Evolutionary conservation across 1,284 basidiomycete genomes (phyloP).

Genomic region (Pseudozyma thailandica): DNA sequence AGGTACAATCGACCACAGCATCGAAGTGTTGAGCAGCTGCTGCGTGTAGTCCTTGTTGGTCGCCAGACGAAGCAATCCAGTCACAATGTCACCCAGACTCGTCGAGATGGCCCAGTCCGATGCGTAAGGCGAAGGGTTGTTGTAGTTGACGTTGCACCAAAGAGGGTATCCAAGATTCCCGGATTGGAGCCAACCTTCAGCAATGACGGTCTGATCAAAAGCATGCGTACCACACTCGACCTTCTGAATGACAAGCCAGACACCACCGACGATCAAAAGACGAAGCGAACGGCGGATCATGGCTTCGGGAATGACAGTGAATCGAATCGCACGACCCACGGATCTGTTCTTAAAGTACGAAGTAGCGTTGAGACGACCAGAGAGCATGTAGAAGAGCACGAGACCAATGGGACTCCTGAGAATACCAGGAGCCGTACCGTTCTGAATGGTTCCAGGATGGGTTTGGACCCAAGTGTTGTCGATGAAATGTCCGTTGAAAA

Average conservation of each 20-base stretch:
- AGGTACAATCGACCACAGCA: constrained; percentile 69
- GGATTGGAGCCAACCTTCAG: constrained; percentile 58
- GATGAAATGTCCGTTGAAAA: constrained; percentile 68
- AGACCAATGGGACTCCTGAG: constrained; percentile 35
- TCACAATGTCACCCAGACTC: constrained; percentile 66
- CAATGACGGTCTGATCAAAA: constrained; percentile 62
- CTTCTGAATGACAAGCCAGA: constrained; percentile 68
- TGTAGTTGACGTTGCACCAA: constrained; percentile 67
- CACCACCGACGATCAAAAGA: constrained; percentile 68
- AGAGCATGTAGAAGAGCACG: constrained; percentile 65
- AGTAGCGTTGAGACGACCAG: constrained; percentile 68
- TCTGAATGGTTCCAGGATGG: constrained; percentile 65
- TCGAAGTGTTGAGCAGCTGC: constrained; percentile 68
- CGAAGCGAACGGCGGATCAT: constrained; percentile 69
- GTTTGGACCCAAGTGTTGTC: constrained; percentile 68
- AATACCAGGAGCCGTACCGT: constrained; percentile 64
- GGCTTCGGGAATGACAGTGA: constrained; percentile 65
- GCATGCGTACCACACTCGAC: constrained; percentile 55
- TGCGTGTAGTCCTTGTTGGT: constrained; percentile 69
- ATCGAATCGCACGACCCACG: constrained; percentile 65
- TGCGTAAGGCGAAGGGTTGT: constrained; percentile 31
- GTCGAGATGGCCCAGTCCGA: constrained; percentile 39
- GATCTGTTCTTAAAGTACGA: constrained; percentile 65
- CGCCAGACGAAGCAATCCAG: constrained; percentile 68
- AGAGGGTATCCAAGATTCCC: constrained; percentile 68